Evolutionary conservation across 2,329 filamentous ascomycete species (phyloP).

Genomic region (Camptophora hylomeconis): DNA sequence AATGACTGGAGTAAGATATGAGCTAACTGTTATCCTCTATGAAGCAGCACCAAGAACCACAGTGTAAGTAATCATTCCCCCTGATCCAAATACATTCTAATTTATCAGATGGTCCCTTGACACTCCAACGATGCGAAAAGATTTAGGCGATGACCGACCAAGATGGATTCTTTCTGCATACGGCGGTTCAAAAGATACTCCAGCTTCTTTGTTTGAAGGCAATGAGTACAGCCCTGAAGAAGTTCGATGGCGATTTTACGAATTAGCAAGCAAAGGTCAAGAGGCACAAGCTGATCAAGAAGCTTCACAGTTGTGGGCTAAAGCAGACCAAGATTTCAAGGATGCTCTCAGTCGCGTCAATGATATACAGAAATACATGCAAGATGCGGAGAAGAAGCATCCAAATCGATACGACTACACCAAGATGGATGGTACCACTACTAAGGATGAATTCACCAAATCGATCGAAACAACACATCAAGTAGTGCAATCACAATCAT

Average conservation of each 20-base stretch:
- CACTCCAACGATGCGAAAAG: conserved; percentile 47
- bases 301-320: conserved; percentile 44
- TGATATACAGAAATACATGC: conserved; percentile 58
- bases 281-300: conserved; percentile 37
- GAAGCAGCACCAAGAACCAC: conserved; percentile 20
- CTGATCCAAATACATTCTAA: conserved; percentile 5
- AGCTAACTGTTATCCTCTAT: conserved; percentile 20
- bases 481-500: conserved; percentile 5
- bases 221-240: conserved; percentile 86
- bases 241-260: conserved; percentile 60
- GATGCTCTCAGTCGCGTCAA: conserved; percentile 55
- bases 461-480: conserved; percentile 19
- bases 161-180: conserved; percentile 81
- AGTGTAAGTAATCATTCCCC: conserved; percentile 1
- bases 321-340: conserved; percentile 59
- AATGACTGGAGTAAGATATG: conserved; percentile 9
- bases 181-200: conserved; percentile 62
- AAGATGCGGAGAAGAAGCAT: conserved; percentile 53
- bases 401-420: conserved; percentile 61
- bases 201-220: conserved; percentile 73
- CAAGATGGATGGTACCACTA: conserved; percentile 21
- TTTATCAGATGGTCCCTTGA: conserved; percentile 32
- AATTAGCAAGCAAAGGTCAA: conserved; percentile 49
- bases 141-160: conserved; percentile 57
- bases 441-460: conserved; percentile 19